These are phyloP conservation scores for Candida glaebosa DNA, from an alignment of 805 yeast species.

Conservation along the genomic window DNA sequence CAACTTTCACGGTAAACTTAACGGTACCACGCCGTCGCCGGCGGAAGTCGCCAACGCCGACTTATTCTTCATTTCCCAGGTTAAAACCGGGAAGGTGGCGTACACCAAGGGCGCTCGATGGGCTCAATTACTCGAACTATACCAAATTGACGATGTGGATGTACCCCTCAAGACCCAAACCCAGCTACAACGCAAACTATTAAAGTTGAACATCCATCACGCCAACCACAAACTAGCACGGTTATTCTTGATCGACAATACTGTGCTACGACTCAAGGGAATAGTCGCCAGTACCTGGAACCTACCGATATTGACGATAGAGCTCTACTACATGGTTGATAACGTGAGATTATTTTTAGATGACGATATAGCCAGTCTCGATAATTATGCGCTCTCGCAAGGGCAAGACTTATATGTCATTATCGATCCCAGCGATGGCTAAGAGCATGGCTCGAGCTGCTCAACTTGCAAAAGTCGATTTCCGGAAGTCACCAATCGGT, in stretches of 20 bases:
- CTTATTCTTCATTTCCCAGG: slow-evolving; percentile 56
- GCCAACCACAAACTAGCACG: slow-evolving; percentile 10
- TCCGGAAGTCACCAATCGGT: too few relatives aligned
- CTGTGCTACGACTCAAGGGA: slow-evolving; percentile 36
- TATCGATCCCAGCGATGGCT: neutral
- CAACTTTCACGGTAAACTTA: slow-evolving; percentile 34
- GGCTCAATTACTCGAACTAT: slow-evolving; percentile 35
- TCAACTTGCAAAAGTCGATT: neutral
- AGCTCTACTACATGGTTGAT: slow-evolving; percentile 23
- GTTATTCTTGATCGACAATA: slow-evolving; percentile 19
- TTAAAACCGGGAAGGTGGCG: slow-evolving; percentile 25
- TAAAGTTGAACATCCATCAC: slow-evolving; percentile 9
- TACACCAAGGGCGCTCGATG: slow-evolving; percentile 33
- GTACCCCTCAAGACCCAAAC: neutral
- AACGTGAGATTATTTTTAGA: slow-evolving; percentile 19
- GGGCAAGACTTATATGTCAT: slow-evolving; percentile 19
- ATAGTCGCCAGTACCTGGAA: slow-evolving; percentile 15
- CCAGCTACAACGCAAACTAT: slow-evolving; percentile 8
- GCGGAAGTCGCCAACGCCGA: slow-evolving; percentile 64
- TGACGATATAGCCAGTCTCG: slow-evolving; percentile 27
- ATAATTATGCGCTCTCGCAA: slow-evolving; percentile 15
- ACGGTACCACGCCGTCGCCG: slow-evolving; percentile 51
- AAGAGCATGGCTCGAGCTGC: too few relatives aligned
- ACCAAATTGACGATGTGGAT: slow-evolving; percentile 21
- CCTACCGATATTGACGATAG: slow-evolving; percentile 20